Evolutionary conservation across 2,329 filamentous ascomycete species (phyloP), one percentile per base, ranked within the genome.

Genomic region (Botrytis galanthina): DNA sequence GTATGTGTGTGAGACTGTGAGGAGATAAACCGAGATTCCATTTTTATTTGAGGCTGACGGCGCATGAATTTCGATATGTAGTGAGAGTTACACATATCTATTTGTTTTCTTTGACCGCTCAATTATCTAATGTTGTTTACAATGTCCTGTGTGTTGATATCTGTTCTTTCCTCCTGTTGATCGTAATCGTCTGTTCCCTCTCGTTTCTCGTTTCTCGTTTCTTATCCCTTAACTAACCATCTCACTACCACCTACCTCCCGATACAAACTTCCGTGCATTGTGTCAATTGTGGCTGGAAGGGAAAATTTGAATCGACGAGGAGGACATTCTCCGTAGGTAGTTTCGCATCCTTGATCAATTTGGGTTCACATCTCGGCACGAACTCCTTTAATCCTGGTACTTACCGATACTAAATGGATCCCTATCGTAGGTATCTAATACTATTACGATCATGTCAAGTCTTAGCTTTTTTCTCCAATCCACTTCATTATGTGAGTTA

Each of bases 291-390:
- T 67, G 64, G 64, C 64, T 67, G 32, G 64, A 71, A 54, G 61
- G 44, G 26, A 54, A 48, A 54, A 35, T n/a, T 63, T 29, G 32
- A 32, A 35, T 71, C 48, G n/a, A 48, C 69, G n/a, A 63, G 69
- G 51, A 57, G n/a, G 51, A 57, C 51, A 29, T 29, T 57, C 51
- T 63, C 26, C 20, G 37, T 22, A 54, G 20, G n/a, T n/a, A 16
- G 42, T n/a, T 63, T 71, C 57, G 42, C 6, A 64, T 51, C 57
- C 70, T 42, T 54, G 70, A 51, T 20, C 61, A 32, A 48, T 72
- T 72, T 64, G 70, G 70, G 68, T 39, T 70, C 48, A 66, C 44
- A 64, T 72, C 62, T 66, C 70, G 70, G 61, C 61, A 66, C 70
- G 70, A 72, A 72, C 70, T 66, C 60, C 68, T 61, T 39, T n/a